Conservation (phyloP, 345 rosid genomes). For the Combretum micranthum region DNA sequence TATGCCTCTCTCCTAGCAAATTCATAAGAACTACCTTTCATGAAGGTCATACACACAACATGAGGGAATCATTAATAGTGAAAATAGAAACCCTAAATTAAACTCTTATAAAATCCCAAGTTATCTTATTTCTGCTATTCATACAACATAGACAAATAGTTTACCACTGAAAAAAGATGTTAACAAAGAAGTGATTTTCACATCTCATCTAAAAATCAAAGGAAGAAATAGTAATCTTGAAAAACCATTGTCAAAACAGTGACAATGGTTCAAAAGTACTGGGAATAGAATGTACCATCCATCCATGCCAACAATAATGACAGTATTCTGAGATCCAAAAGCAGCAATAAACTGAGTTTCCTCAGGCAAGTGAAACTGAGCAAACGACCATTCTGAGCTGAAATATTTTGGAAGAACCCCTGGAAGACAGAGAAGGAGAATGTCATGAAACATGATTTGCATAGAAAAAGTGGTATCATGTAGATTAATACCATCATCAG, state of each 20-base stretch:
- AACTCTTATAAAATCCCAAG: too few relatives aligned
- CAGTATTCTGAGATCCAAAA: slow-evolving; percentile 72
- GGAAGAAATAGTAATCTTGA: background rate
- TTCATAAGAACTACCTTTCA: too few relatives aligned
- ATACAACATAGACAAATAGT: too few relatives aligned
- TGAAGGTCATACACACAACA: too few relatives aligned
- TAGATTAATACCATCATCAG: background rate
- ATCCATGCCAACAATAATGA: slow-evolving; percentile 69
- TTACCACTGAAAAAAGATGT: too few relatives aligned
- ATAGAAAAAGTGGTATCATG: background rate
- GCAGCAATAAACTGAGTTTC: slow-evolving; percentile 67
- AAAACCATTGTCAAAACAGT: background rate
- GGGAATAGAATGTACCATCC: slow-evolving; percentile 49
- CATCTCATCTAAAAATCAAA: too few relatives aligned
- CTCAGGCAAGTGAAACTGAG: slow-evolving; percentile 80
- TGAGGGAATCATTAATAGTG: too few relatives aligned
- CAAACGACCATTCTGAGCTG: slow-evolving; percentile 97
- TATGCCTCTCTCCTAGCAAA: too few relatives aligned
- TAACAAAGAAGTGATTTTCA: too few relatives aligned
- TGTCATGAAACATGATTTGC: slow-evolving; percentile 2
- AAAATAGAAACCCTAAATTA: too few relatives aligned
- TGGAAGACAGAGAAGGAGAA: slow-evolving; percentile 21
- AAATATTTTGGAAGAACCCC: slow-evolving; percentile 86
- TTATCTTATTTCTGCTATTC: too few relatives aligned
- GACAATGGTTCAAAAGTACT: too few relatives aligned